Percentiles rank a stretch among this genome's conserved stretches.
phyloP scores from a whole-genome alignment of 148 eudicot species.

The Rhododendron williamsianum region DNA sequence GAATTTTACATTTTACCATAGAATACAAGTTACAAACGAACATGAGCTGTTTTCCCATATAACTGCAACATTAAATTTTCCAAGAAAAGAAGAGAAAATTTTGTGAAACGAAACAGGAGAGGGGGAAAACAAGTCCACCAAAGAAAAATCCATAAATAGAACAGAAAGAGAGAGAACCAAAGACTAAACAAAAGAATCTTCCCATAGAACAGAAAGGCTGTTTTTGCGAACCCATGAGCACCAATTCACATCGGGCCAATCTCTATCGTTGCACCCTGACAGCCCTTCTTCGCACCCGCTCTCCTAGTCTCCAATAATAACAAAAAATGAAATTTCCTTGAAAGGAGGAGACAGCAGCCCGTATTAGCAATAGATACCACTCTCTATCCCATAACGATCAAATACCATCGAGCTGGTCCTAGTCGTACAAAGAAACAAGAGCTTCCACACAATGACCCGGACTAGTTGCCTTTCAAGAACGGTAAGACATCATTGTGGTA shows the following conservation, averaged over 20 bases:
- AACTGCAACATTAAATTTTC: background rate
- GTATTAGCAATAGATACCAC: background rate
- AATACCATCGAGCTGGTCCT: background rate
- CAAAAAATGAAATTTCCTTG: background rate
- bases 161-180: background rate
- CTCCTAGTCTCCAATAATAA: background rate
- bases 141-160: background rate
- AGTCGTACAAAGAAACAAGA: background rate
- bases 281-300: background rate
- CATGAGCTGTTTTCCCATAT: background rate
- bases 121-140: background rate
- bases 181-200: background rate
- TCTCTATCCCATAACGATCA: background rate
- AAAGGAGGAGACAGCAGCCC: background rate
- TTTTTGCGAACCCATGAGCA: background rate
- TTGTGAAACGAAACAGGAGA: background rate
- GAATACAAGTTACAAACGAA: background rate
- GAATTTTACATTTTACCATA: background rate
- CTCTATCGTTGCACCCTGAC: background rate
- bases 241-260: background rate
- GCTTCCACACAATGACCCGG: background rate
- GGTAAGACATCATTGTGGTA: constrained; percentile 39
- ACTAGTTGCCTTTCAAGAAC: constrained; percentile 28
- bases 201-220: background rate
- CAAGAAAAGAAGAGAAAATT: background rate